Evolutionary conservation across 805 yeast species (phyloP).

Genomic region (Schwanniomyces vanrijiae): DNA sequence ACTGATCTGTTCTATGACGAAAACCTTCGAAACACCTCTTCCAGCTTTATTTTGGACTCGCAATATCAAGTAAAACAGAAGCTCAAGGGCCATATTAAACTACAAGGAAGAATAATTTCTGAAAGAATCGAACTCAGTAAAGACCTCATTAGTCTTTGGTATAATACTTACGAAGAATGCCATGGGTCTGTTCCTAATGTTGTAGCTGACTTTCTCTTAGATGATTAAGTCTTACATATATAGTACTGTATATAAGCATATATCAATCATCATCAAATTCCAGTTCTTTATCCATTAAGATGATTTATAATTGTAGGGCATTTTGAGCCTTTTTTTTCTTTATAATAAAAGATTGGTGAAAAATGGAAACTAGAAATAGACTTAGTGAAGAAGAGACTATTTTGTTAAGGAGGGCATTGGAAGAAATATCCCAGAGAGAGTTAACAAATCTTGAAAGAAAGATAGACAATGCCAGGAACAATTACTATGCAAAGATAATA

Average conservation of each 20-base stretch:
- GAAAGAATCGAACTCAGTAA: constrained; percentile 15
- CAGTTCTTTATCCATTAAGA: not conserved
- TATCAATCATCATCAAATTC: not conserved
- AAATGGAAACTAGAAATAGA: not conserved
- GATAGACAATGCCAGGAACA: not conserved
- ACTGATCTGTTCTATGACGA: constrained; percentile 21
- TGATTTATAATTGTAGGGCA: not conserved
- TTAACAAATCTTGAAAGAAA: not conserved
- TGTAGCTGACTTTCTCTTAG: constrained; percentile 3
- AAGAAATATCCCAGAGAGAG: not conserved
- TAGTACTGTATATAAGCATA: not conserved
- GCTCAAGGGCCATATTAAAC: constrained; percentile 14
- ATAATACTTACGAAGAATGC: constrained; percentile 8
- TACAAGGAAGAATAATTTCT: constrained; percentile 8
- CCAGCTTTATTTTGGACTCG: constrained; percentile 13
- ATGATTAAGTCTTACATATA: not conserved
- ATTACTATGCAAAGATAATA: constrained; percentile 4
- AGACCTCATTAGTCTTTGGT: constrained; percentile 22
- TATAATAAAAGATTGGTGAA: not conserved
- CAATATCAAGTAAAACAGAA: constrained; percentile 15
- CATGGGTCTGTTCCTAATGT: constrained; percentile 11
- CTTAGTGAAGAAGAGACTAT: not conserved
- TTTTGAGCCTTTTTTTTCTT: no score
- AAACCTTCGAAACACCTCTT: constrained; percentile 8
- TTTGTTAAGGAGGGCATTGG: not conserved